Evolutionary conservation across 768 basidiomycete genomes (phyloP).

Genomic region (Pleurotus eryngii): DNA sequence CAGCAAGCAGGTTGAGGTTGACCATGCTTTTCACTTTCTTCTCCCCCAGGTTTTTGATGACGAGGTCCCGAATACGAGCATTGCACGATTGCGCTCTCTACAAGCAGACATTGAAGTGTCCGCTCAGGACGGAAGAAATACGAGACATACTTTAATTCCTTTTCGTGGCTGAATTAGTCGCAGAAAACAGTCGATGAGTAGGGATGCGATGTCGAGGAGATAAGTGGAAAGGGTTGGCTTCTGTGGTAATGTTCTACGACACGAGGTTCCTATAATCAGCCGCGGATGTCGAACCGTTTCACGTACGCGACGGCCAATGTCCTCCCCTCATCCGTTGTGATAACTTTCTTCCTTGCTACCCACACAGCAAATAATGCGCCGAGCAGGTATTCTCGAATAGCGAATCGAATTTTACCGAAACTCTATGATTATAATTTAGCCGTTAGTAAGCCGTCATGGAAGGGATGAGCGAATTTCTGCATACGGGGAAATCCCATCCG

Average conservation of each 20-base stretch:
- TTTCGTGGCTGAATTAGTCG: not conserved
- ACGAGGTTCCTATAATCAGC: not conserved
- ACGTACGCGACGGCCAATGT: constrained; percentile 1
- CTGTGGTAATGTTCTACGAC: not conserved
- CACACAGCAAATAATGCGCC: not conserved
- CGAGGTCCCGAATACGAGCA: not conserved
- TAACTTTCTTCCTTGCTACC: constrained; percentile 4
- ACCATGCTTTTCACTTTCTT: constrained; percentile 3
- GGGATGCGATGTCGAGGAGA: not conserved
- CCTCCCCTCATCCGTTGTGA: constrained; percentile 1
- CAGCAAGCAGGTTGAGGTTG: not conserved
- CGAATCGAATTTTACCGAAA: not conserved
- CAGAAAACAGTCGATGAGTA: not conserved
- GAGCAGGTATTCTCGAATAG: constrained; percentile 1
- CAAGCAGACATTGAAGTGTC: not conserved
- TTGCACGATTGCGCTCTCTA: not conserved
- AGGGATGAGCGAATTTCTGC: not conserved
- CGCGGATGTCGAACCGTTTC: not conserved
- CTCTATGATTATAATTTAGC: not conserved
- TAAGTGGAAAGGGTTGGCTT: not conserved
- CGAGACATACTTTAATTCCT: not conserved
- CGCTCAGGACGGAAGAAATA: not conserved
- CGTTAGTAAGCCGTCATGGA: not conserved
- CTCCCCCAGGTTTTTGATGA: constrained; percentile 1
- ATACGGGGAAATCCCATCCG: not conserved